Evolutionary conservation across 2,329 filamentous ascomycete species (phyloP), one percentile per base, ranked within the genome.

Genomic region (Cephalotrichum gorgonifer): DNA sequence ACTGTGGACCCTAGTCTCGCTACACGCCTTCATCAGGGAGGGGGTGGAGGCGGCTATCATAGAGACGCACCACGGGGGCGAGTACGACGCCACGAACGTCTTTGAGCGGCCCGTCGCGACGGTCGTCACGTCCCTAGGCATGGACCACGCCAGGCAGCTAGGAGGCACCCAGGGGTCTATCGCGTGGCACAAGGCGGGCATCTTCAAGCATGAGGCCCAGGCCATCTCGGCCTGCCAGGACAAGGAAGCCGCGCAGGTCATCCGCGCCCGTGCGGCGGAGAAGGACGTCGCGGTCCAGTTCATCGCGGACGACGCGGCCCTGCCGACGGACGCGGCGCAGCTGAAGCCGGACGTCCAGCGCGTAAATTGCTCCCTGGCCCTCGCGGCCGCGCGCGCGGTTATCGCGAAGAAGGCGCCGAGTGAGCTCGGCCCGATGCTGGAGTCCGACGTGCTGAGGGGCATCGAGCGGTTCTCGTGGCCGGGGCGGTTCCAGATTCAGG

Each of bases 101-200:
- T 62, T 77, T 4, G 54, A 60, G 3, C 55, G 58, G 6, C 70
- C 72, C 22, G 57, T 65, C 20, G 70, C 63, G 11, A 70, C 69
- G 1, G 71, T 60, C 6, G 69, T 76, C 33, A 70, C 71, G 1
- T 60, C 63, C 2, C 56, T 76, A 17, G 71, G 70, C 1, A 65
- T 76, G 50, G 73, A 76, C 55, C 72, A 77, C 55, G 59, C 68
- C 20, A 56, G 56, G 15, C 55, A 62, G 25, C 61, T 76, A 1
- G 73, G 73, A 2, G 59, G 62, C 8, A 70, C 64, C 1, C 62
- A 76, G 31, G 65, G 70, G 23, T 62, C 69, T 51, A 72, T 75
- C 50, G 70, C 72, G 3, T 75, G 71, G 72, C 70, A 76, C 53
- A 76, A 76, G 56, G 63, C 69, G 9, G 73, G 73, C 0, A 74